These are phyloP conservation scores for Pythium dissotocum DNA, from an alignment of 352 stramenopile genomes.

Conservation along the genomic window DNA sequence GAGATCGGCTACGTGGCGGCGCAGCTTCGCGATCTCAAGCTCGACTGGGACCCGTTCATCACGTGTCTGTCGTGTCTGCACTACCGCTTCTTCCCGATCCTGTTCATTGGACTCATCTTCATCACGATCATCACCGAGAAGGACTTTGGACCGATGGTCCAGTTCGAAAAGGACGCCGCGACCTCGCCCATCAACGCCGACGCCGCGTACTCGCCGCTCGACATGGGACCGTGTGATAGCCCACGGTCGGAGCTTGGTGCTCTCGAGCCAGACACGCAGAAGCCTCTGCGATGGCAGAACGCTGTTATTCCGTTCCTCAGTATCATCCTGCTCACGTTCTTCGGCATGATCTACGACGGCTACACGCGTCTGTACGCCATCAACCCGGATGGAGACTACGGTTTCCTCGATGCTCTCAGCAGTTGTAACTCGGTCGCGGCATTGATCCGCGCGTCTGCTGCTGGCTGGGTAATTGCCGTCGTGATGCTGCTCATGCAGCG, in stretches of 20 bases:
- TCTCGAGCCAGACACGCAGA: conserved; percentile 67
- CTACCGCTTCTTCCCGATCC: conserved; percentile 87
- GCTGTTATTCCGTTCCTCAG: conserved; percentile 80
- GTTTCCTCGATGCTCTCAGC: conserved; percentile 70
- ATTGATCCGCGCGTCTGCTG: conserved; percentile 75
- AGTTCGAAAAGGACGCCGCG: conserved; percentile 82
- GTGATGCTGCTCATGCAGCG: conserved; percentile 71
- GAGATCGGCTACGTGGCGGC: conserved; percentile 88
- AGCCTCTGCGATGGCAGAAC: conserved; percentile 84
- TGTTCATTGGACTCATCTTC: conserved; percentile 90
- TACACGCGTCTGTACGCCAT: conserved; percentile 48
- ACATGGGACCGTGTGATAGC: conserved; percentile 68
- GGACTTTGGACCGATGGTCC: conserved; percentile 86
- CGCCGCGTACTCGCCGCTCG: conserved; percentile 59
- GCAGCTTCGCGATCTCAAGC: conserved; percentile 69
- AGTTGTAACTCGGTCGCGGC: conserved; percentile 79
- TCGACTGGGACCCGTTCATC: conserved; percentile 88
- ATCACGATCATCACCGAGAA: conserved; percentile 90
- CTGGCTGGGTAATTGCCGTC: conserved; percentile 73
- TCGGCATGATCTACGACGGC: conserved; percentile 87
- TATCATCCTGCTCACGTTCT: conserved; percentile 85
- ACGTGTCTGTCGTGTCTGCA: conserved; percentile 83
- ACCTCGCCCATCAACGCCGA: conserved; percentile 66
- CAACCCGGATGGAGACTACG: conserved; percentile 49
- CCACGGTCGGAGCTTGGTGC: conserved; percentile 62